A percentile compares a stretch with the other conserved stretches of the same genome.
phyloP scores from a whole-genome alignment of 108 stramenopile species.

The Halocafeteria seosinensis region DNA sequence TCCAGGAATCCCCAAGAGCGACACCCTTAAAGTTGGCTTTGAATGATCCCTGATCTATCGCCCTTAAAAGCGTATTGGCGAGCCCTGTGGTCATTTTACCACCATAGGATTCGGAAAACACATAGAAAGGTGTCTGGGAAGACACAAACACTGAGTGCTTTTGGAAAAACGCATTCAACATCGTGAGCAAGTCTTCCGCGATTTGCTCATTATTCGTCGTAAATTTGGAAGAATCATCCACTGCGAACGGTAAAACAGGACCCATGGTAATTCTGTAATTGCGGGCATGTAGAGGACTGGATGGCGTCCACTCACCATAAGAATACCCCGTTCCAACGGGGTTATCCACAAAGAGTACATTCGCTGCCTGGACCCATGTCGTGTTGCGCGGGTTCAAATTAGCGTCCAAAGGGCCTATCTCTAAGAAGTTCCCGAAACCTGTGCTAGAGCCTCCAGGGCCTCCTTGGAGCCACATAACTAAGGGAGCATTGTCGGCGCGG shows the following conservation, averaged over 20 bases:
- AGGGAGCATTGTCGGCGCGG: neutral
- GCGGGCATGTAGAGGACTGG: too few relatives aligned
- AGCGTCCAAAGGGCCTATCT: neutral
- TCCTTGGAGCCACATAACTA: neutral
- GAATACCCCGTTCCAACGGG: neutral
- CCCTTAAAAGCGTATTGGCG: neutral
- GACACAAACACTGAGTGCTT: neutral
- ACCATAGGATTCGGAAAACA: conserved; percentile 1
- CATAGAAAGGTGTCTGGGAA: neutral
- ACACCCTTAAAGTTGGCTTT: neutral
- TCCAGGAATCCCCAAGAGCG: conserved; percentile 1
- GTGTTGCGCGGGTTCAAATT: neutral
- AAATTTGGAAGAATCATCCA: neutral
- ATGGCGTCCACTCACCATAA: too few relatives aligned
- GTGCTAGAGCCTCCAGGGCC: neutral
- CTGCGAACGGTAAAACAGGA: too few relatives aligned
- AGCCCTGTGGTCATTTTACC: neutral
- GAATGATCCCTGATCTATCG: neutral
- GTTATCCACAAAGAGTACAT: neutral
- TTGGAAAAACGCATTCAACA: neutral
- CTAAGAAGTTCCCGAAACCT: neutral
- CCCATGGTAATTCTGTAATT: too few relatives aligned
- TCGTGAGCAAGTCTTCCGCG: neutral
- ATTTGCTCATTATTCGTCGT: neutral
- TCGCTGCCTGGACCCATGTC: neutral